phyloP scores from a whole-genome alignment of 352 stramenopile species.

The Phytophthora chlamydospora region DNA sequence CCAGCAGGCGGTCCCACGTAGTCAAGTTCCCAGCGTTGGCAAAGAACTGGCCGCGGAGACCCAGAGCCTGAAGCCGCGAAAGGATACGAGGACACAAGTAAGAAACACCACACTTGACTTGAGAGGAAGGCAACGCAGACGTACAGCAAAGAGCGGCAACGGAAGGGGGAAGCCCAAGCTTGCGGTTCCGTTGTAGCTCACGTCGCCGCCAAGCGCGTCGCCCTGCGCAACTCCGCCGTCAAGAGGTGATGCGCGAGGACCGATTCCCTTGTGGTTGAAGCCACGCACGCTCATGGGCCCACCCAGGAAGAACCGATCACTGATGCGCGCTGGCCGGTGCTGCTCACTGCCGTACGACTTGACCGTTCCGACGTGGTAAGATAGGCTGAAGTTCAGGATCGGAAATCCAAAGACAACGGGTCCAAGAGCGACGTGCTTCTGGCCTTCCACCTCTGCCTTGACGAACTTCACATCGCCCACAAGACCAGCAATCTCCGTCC shows the following conservation, averaged over 20 bases:
- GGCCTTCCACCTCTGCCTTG: constrained; percentile 84
- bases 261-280: constrained; percentile 92
- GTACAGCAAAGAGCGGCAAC: constrained; percentile 79
- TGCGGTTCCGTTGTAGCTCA: constrained; percentile 87
- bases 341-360: constrained; percentile 83
- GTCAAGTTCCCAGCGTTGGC: constrained; percentile 91
- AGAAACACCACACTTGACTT: constrained; percentile 3
- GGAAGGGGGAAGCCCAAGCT: constrained; percentile 89
- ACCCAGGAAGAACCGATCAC: constrained; percentile 92
- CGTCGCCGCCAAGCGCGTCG: constrained; percentile 88
- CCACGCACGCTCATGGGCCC: constrained; percentile 89
- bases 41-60: constrained; percentile 90
- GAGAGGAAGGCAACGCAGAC: constrained; percentile 18
- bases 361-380: constrained; percentile 74
- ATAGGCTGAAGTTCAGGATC: constrained; percentile 84
- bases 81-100: constrained; percentile 7
- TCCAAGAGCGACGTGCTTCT: constrained; percentile 82
- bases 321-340: constrained; percentile 85
- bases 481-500: constrained; percentile 87
- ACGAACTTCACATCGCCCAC: constrained; percentile 91
- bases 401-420: constrained; percentile 69
- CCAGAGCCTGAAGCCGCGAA: constrained; percentile 58
- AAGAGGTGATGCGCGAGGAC: constrained; percentile 83
- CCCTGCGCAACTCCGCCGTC: constrained; percentile 85
- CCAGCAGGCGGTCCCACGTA: constrained; percentile 82